Evolutionary conservation across 441 rosid genomes (phyloP), one percentile per base, ranked within the genome.

Genomic region (Croton setiger): DNA sequence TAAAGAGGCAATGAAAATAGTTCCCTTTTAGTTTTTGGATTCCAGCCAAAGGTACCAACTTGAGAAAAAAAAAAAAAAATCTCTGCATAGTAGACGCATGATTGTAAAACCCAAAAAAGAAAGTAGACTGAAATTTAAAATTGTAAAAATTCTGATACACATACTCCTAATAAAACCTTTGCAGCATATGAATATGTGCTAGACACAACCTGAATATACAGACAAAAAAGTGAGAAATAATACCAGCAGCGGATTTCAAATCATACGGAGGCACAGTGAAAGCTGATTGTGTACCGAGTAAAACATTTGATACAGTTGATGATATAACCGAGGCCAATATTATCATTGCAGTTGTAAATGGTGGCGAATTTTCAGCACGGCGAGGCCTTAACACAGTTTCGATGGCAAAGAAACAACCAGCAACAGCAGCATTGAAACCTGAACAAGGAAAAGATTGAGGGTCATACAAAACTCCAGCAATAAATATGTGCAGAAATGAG

Each of bases 351-450:
- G 98, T 94, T 60, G 96, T 94, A 77, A 91, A 89, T 49, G 98
- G 98, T 79, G 97, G 97, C 2, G 98, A 91, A 76, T 89, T 94
- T 78, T 94, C 98, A 54, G 97, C 97, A 65, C 86, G 90, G 37
- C 87, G 87, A 69, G 99, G 99, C 79, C 99, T 86, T 66, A 91
- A 79, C 57, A 94, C 96, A 11, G 97, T 91, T 82, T 94, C 97
- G 20, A 91, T 88, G 33, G 98, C 97, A 82, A 94, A 94, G 83
- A 94, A 94, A 74, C 97, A 94, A 70, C 97, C 96, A 47, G 98
- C 98, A 27, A 94, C 97, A 49, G 97, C 95, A 52, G 97, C 98
- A 86, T 90, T 94, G 74, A 94, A 94, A 80, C 98, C 97, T 94
- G 88, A 49, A 69, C 37, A 12, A 12, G 47, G 48, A 53, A 53